Evolutionary conservation across 192 early-diverging fungal species (phyloP).

Genomic region (Mortierella claussenii): DNA sequence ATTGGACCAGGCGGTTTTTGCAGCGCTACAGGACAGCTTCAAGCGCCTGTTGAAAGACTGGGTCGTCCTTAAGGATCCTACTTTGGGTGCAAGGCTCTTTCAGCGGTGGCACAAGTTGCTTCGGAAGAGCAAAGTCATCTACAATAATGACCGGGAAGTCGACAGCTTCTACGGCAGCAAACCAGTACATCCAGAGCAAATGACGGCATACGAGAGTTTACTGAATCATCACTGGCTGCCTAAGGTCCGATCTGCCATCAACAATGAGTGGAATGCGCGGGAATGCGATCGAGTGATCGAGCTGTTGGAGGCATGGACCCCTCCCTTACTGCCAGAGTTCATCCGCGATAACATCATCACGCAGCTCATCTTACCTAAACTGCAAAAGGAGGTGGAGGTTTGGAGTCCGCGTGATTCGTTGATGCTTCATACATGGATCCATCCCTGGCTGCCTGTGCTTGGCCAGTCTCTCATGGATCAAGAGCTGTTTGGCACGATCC

Average conservation of each 20-base stretch:
- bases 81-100: slow-evolving; percentile 60
- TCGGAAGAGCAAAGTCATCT: slow-evolving; percentile 45
- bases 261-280: slow-evolving; percentile 78
- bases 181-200: slow-evolving; percentile 24
- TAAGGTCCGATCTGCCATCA: slow-evolving; percentile 78
- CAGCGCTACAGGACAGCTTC: slow-evolving; percentile 49
- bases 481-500: slow-evolving; percentile 64
- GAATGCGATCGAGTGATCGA: slow-evolving; percentile 74
- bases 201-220: slow-evolving; percentile 85
- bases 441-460: slow-evolving; percentile 82
- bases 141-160: slow-evolving; percentile 17
- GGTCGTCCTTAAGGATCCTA: slow-evolving; percentile 74
- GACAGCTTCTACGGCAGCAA: slow-evolving; percentile 20
- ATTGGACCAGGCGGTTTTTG: slow-evolving; percentile 75
- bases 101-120: slow-evolving; percentile 69
- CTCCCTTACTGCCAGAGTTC: slow-evolving; percentile 74
- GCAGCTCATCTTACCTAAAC: slow-evolving; percentile 85
- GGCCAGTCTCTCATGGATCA: slow-evolving; percentile 58
- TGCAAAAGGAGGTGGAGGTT: slow-evolving; percentile 65
- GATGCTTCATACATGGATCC: slow-evolving; percentile 82
- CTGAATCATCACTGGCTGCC: slow-evolving; percentile 83
- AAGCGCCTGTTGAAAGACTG: slow-evolving; percentile 60
- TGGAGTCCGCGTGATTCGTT: slow-evolving; percentile 70
- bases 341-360: slow-evolving; percentile 79
- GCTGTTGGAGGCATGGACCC: slow-evolving; percentile 77